These are phyloP conservation scores for Cenococcum geophilum DNA, from an alignment of 495 filamentous ascomycete species.

Conservation along the genomic window DNA sequence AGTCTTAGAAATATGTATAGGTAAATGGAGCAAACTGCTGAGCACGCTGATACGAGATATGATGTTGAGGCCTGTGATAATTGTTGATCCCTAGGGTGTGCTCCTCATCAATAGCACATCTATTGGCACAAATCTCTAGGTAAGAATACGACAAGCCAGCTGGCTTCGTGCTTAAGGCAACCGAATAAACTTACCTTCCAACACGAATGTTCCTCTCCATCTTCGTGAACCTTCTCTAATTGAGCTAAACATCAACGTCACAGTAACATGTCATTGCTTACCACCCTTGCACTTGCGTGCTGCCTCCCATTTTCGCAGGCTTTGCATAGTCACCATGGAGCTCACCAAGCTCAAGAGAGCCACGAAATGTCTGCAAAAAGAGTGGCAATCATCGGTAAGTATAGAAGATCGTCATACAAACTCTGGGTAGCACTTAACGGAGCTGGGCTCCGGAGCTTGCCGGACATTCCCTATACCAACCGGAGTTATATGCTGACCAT, in stretches of 20 bases:
- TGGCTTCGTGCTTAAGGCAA: background rate
- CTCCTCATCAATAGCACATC: background rate
- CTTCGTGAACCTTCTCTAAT: background rate
- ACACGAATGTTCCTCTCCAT: background rate
- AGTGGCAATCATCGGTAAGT: conserved; percentile 32
- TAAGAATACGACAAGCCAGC: background rate
- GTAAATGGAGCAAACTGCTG: background rate
- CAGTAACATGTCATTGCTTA: conserved; percentile 1
- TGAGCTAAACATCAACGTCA: background rate
- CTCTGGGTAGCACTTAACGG: background rate
- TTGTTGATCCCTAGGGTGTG: background rate
- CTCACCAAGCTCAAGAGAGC: background rate
- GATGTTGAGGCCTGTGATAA: too few species aligned
- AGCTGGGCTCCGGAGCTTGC: background rate
- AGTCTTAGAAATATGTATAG: background rate
- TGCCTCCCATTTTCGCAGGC: conserved; percentile 1
- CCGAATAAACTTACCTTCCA: background rate
- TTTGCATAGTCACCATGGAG: conserved; percentile 3
- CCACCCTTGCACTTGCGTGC: conserved; percentile 1
- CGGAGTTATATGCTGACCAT: conserved; percentile 2
- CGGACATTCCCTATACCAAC: background rate
- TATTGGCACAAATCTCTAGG: background rate
- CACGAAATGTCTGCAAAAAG: conserved; percentile 16
- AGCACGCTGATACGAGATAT: too few species aligned
- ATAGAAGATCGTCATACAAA: conserved; percentile 2